Evolutionary conservation across 768 basidiomycete genomes (phyloP).

Genomic region (Rhizopogon vesiculosus): DNA sequence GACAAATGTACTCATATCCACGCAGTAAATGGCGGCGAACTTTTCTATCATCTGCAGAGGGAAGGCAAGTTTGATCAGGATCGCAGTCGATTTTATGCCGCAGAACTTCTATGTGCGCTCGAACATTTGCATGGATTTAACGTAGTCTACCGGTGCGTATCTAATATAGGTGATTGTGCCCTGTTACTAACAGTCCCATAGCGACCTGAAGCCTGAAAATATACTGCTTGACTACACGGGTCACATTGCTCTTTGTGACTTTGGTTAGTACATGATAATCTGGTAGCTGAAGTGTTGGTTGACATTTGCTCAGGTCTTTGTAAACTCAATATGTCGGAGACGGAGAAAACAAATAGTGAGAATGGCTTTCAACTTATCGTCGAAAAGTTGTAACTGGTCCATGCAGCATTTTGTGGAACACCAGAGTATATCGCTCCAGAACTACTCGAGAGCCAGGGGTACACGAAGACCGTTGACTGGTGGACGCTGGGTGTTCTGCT

Average conservation of each 20-base stretch:
- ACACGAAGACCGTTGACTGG: constrained; percentile 99
- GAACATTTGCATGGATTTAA: constrained; percentile 98
- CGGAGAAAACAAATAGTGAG: constrained; percentile 94
- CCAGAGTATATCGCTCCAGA: constrained; percentile 99
- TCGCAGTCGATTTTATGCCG: constrained; percentile 94
- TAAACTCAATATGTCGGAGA: constrained; percentile 96
- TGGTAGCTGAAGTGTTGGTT: not conserved
- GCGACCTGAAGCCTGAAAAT: constrained; percentile 97
- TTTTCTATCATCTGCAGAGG: constrained; percentile 96
- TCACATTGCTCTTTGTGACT: constrained; percentile 97
- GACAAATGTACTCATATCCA: not conserved
- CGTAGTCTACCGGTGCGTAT: constrained; percentile 86
- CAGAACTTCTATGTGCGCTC: constrained; percentile 91
- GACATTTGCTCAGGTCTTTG: constrained; percentile 54
- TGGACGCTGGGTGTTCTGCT: constrained; percentile 96
- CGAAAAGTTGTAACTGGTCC: constrained; percentile 2
- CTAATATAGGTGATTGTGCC: not conserved
- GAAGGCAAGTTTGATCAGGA: constrained; percentile 95
- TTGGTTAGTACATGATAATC: constrained; percentile 44
- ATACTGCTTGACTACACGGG: constrained; percentile 96
- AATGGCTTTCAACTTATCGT: not conserved
- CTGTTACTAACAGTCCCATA: constrained; percentile 20
- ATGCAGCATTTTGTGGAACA: constrained; percentile 90
- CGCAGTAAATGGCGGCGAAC: constrained; percentile 91
- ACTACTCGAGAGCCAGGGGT: constrained; percentile 92